Evolutionary conservation across 306 rosid genomes (phyloP), one percentile per base, ranked within the genome.

Genomic region (Fragaria ananassa): DNA sequence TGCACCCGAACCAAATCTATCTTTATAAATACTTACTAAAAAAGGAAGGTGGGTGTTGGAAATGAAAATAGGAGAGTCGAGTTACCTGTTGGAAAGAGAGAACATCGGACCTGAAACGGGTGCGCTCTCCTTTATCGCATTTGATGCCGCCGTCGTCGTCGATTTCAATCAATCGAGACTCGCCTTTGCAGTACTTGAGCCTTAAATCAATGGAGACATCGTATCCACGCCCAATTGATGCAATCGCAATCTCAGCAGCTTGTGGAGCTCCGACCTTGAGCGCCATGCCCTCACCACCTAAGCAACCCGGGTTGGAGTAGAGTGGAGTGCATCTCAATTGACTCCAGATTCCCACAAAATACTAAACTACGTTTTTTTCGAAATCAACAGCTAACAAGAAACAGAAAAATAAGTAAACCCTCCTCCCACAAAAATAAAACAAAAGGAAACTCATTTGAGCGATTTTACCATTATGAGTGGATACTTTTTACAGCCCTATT

Each of bases 81-180:
- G 23, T 18, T 86, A 93, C 98, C 98, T 95, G 98, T 69, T 95
- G 98, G 83, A 95, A 95, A 76, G 97, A 83, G 68, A 95, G 93
- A 82, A 90, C 96, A 77, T 95, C 98, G 74, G 98, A 95, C 91
- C 96, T 89, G 82, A 95, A 95, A 82, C 97, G 82, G 0, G 92
- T 95, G 45, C 97, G 97, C 74, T 95, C 98, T 72, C 98, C 97
- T 82, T 95, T 94, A 81, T 94, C 98, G 11, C 97, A 94, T 81
- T 92, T 94, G 12, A 94, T 95, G 2, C 91, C 7, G 58, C 3
- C 17, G 8, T 10, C 83, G 75, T 82, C 97, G 69, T 92, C 92
- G 63, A 95, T 80, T 79, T 92, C 96, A 50, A 95, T 92, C 72
- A 95, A 85, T 56, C 92, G 92, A 14, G 97, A 74, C 57, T 85